Evolutionary conservation across 75 land plant species (phyloP).

Genomic region (Picea sitchensis): DNA sequence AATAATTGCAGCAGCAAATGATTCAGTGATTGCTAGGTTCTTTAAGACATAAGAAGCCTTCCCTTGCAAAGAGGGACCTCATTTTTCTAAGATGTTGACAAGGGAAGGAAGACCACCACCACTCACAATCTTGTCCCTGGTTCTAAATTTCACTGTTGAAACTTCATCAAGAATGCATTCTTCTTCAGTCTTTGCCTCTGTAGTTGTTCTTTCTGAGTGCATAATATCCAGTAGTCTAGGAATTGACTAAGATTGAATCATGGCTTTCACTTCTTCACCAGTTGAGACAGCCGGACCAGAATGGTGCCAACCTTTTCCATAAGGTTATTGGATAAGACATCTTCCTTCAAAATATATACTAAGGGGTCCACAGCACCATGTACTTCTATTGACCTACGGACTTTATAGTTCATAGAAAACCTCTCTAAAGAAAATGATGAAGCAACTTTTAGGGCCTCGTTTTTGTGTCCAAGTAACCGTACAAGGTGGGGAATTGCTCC

Average conservation of each 20-base stretch:
- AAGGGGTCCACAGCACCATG: constrained; percentile 57
- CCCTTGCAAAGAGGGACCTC: constrained; percentile 34
- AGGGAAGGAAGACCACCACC: constrained; percentile 38
- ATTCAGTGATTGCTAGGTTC: constrained; percentile 39
- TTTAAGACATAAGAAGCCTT: constrained; percentile 75
- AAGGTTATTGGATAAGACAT: constrained; percentile 23
- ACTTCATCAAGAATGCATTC: constrained; percentile 32
- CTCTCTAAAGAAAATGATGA: constrained; percentile 60
- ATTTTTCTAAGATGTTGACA: constrained; percentile 45
- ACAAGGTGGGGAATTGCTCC: constrained; percentile 68
- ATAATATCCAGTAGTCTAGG: constrained; percentile 30
- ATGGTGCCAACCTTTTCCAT: constrained; percentile 66
- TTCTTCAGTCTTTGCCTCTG: constrained; percentile 31
- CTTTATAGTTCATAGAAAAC: constrained; percentile 56
- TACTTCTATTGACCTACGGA: constrained; percentile 54
- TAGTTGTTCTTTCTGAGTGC: constrained; percentile 17
- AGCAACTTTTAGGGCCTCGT: constrained; percentile 48
- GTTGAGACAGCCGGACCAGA: constrained; percentile 59
- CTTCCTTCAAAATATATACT: constrained; percentile 37
- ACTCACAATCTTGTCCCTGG: constrained; percentile 46
- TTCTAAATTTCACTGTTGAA: constrained; percentile 18
- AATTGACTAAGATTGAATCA: constrained; percentile 27
- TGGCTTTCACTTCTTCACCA: constrained; percentile 49
- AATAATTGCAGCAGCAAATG: constrained; percentile 20
- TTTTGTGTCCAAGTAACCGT: constrained; percentile 43